phyloP scores from a whole-genome alignment of 768 basidiomycete species.

The Mycena haematopus region DNA sequence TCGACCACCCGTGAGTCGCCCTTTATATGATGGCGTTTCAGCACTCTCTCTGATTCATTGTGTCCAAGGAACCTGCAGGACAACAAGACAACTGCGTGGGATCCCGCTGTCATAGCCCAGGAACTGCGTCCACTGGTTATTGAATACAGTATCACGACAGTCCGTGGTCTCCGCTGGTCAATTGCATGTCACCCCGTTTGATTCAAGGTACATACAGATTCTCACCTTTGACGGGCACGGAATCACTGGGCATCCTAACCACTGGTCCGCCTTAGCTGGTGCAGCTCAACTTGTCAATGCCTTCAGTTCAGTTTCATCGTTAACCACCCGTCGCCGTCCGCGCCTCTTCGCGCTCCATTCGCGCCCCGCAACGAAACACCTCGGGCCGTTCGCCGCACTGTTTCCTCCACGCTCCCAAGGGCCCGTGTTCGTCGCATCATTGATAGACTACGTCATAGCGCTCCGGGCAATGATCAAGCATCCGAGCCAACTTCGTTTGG shows the following conservation, averaged over 20 bases:
- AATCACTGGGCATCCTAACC: constrained; percentile 69
- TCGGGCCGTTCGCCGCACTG: constrained; percentile 8
- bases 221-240: constrained; percentile 68
- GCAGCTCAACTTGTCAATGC: constrained; percentile 44
- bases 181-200: not conserved
- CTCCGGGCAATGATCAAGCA: constrained; percentile 62
- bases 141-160: constrained; percentile 15
- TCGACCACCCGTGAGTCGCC: constrained; percentile 20
- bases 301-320: not conserved
- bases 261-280: constrained; percentile 51
- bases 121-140: constrained; percentile 3
- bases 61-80: constrained; percentile 13
- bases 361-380: not conserved
- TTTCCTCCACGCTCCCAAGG: constrained; percentile 24
- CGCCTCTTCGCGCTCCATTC: constrained; percentile 16
- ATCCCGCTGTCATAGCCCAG: constrained; percentile 7
- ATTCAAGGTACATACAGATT: constrained; percentile 41
- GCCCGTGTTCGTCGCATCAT: constrained; percentile 38
- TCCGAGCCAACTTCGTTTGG: constrained; percentile 66
- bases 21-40: not conserved
- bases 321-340: not conserved
- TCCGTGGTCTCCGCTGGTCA: not conserved
- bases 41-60: not conserved
- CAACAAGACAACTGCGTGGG: constrained; percentile 17
- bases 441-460: constrained; percentile 47